Percentiles rank a stretch among this genome's conserved stretches.
Evolutionary conservation across 257 asterid genomes (phyloP).

Genomic region (Solanum bulbocastanum): DNA sequence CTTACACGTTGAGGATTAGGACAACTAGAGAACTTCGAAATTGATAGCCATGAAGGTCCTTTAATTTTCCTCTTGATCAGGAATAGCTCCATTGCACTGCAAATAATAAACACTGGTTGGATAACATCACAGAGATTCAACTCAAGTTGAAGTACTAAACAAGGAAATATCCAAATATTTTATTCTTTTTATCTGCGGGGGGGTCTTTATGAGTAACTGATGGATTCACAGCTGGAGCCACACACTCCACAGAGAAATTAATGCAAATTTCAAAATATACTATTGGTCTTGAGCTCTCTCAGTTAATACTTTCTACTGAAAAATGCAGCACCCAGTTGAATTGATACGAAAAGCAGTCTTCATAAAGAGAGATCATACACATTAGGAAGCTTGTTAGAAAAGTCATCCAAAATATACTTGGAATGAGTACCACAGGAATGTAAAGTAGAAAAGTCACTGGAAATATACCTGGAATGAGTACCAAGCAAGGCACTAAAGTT

Average conservation of each 20-base stretch:
- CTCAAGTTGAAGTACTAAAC: neutral
- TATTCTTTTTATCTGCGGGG: neutral
- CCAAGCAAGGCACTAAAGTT: slow-evolving; percentile 77
- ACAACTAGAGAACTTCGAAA: slow-evolving; percentile 63
- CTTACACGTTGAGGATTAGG: slow-evolving; percentile 60
- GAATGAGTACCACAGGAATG: slow-evolving; percentile 52
- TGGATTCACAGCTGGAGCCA: neutral
- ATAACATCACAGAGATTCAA: neutral
- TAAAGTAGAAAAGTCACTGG: neutral
- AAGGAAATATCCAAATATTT: neutral
- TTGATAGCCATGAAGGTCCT: slow-evolving; percentile 95
- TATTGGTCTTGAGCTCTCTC: neutral
- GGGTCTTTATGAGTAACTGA: neutral
- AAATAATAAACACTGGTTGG: slow-evolving; percentile 1
- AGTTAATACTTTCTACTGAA: neutral
- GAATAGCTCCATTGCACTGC: slow-evolving; percentile 86
- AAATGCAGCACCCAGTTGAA: neutral
- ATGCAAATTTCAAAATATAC: neutral
- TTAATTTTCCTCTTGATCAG: slow-evolving; percentile 77
- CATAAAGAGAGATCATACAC: neutral
- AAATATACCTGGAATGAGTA: slow-evolving; percentile 78
- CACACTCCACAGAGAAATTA: neutral
- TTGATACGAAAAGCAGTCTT: neutral
- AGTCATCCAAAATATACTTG: slow-evolving; percentile 38
- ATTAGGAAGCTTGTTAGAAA: neutral